Base-by-base conservation (phyloP, 2,329 filamentous ascomycete genomes). In the Aspergillus fijiensis region DNA sequence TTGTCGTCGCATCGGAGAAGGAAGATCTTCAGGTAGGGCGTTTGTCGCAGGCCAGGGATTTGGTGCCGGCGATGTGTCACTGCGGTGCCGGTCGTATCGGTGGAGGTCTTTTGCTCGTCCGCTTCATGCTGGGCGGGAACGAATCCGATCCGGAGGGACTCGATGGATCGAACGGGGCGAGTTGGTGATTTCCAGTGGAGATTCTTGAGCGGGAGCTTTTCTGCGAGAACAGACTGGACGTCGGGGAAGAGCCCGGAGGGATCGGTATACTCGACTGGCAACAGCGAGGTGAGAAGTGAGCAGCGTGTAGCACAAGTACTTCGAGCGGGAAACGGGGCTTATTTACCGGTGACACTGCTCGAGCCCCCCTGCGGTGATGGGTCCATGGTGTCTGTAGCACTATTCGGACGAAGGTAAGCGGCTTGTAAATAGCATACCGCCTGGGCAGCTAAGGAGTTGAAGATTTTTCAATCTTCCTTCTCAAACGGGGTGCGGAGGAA, bases 111-210 rank as follows among this genome's bases (percentile, higher is more conserved):
- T 50, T 70, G 73, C 58, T 77, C 75, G 27, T 65, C 64, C 5
- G 66, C 48, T n/a, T 71, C 67, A 59, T 64, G 81, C 70, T 78
- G 86, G 76, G 85, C 80, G 7, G 88, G 84, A n/a, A 93, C 82
- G 60, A 98, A 87, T 63, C 96, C 92, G 69, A 98, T 86, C 71
- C 97, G 92, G 47, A 99, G 85, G 12, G 92, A 93, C 71, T 92
- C 89, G 74, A 99, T 99, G 14, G 95, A 97, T 66, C 95, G 89
- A 39, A 98, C 80, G 2, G 95, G 95, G 0, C 95, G 89, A 29
- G 89, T 89, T 62, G 96, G 91, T 14, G 95, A 96, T 76, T 98
- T 96, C 95, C 95, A 99, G 72, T 98, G 92, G 50, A 99, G 86
- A 71, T 98, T 96, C 65, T 88, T 89, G 42, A 99, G 83, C 35